phyloP scores from a whole-genome alignment of 225 moss, liverwort and hornwort genomes.

The Pseudoscleropodium purum region DNA sequence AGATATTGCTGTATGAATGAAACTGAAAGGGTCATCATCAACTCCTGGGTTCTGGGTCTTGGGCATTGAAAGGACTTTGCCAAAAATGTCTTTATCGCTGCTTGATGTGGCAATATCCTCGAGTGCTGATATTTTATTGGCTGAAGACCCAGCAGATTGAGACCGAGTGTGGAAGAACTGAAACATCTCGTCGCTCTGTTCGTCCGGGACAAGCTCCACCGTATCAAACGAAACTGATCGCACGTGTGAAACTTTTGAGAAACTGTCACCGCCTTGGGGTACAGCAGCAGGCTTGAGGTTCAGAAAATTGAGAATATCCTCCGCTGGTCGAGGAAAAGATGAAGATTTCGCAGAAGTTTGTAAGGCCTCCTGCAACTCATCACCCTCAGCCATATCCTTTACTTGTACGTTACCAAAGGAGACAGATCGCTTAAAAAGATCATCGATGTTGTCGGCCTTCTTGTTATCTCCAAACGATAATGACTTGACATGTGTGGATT shows the following conservation, averaged over 20 bases:
- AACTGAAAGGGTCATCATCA: constrained; percentile 27
- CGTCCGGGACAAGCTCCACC: constrained; percentile 39
- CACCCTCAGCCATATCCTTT: constrained; percentile 8
- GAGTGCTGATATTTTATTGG: neutral
- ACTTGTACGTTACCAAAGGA: constrained; percentile 13
- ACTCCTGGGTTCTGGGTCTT: neutral
- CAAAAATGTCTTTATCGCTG: neutral
- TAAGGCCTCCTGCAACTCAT: constrained; percentile 14
- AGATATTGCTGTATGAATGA: constrained; percentile 18
- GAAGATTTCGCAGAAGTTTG: constrained; percentile 18
- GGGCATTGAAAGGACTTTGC: neutral
- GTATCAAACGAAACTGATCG: constrained; percentile 32
- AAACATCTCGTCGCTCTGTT: constrained; percentile 47
- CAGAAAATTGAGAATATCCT: constrained; percentile 34
- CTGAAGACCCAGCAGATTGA: constrained; percentile 30
- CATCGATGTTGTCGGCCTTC: constrained; percentile 13
- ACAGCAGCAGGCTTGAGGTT: constrained; percentile 37
- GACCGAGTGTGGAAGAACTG: constrained; percentile 48
- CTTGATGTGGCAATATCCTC: neutral
- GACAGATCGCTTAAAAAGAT: constrained; percentile 19
- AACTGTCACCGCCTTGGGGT: neutral
- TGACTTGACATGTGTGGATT: constrained; percentile 16
- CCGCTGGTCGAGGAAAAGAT: neutral
- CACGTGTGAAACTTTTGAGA: constrained; percentile 6
- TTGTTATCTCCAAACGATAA: constrained; percentile 21